Evolutionary conservation across 768 basidiomycete genomes (phyloP).

Genomic region (Amanita rubescens): DNA sequence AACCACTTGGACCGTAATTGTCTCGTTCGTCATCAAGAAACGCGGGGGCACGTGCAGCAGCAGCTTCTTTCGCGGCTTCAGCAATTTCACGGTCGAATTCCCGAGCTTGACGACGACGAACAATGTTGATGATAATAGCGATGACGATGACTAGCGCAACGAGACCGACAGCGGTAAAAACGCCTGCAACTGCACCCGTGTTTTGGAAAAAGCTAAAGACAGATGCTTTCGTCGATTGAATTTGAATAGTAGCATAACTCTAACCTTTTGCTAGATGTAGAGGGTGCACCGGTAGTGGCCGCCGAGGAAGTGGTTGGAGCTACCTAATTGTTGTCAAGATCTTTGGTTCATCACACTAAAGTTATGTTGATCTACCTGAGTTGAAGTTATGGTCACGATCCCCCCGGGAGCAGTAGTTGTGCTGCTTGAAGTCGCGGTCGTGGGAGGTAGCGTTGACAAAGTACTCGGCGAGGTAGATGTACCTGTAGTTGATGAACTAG

Average conservation of each 20-base stretch:
- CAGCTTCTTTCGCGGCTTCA: constrained; percentile 62
- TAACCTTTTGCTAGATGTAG: not conserved
- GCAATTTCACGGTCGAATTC: constrained; percentile 70
- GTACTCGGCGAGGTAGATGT: constrained; percentile 4
- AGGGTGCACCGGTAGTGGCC: not conserved
- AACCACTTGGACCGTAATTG: constrained; percentile 20
- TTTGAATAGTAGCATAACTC: too few species aligned
- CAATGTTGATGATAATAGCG: constrained; percentile 36
- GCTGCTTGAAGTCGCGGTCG: constrained; percentile 25
- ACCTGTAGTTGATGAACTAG: constrained; percentile 4
- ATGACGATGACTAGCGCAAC: constrained; percentile 45
- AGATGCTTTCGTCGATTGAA: not conserved
- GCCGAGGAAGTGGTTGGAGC: constrained; percentile 2
- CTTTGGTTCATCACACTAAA: not conserved
- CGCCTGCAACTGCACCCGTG: constrained; percentile 64
- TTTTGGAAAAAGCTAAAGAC: constrained; percentile 59
- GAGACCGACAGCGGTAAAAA: constrained; percentile 66
- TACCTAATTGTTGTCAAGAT: not conserved
- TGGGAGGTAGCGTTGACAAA: constrained; percentile 1
- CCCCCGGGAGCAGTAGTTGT: not conserved
- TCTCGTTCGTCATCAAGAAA: constrained; percentile 51
- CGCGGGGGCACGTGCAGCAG: constrained; percentile 41
- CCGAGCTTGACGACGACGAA: constrained; percentile 58
- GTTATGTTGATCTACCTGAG: not conserved
- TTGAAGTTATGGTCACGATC: constrained; percentile 16